Conservation (phyloP, 2,329 filamentous ascomycete genomes). For the Paracorniculantispora psalliotae region DNA sequence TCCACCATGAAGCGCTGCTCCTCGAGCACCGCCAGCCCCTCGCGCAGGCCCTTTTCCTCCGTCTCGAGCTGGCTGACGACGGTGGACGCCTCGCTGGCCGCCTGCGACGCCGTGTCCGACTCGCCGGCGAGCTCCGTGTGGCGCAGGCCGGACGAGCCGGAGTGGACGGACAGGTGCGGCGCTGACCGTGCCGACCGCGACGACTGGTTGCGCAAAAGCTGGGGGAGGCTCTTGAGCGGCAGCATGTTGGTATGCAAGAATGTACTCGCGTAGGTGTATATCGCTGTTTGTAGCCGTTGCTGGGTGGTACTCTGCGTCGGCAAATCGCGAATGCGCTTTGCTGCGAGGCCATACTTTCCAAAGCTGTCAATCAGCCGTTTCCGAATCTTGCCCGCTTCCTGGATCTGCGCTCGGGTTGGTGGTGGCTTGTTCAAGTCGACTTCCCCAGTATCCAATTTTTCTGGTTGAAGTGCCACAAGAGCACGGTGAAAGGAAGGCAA, state of each 20-base stretch:
- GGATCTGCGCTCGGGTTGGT: slow-evolving; percentile 61
- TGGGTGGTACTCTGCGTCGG: slow-evolving; percentile 69
- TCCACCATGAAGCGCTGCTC: slow-evolving; percentile 88
- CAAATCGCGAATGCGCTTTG: slow-evolving; percentile 74
- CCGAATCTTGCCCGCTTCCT: slow-evolving; percentile 84
- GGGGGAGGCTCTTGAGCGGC: slow-evolving; percentile 70
- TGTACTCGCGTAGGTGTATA: slow-evolving; percentile 74
- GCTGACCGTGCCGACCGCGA: slow-evolving; percentile 24
- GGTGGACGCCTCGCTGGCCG: slow-evolving; percentile 47
- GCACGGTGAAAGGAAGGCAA: slow-evolving; percentile 81
- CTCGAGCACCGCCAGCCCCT: slow-evolving; percentile 77
- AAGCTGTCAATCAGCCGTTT: slow-evolving; percentile 87
- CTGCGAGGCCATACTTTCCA: slow-evolving; percentile 77
- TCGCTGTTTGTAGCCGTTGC: slow-evolving; percentile 68
- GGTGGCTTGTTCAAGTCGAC: slow-evolving; percentile 37
- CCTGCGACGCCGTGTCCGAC: slow-evolving; percentile 41
- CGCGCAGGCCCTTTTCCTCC: slow-evolving; percentile 77
- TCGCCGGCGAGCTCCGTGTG: slow-evolving; percentile 43
- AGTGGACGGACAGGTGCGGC: slow-evolving; percentile 30
- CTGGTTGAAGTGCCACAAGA: slow-evolving; percentile 62
- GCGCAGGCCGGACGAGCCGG: slow-evolving; percentile 36
- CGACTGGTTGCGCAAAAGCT: slow-evolving; percentile 50
- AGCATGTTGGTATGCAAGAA: slow-evolving; percentile 91
- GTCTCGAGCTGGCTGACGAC: slow-evolving; percentile 60
- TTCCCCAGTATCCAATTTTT: slow-evolving; percentile 34